Base-by-base conservation (phyloP, 164 flowering plant species). In the Vitis labrusca region DNA sequence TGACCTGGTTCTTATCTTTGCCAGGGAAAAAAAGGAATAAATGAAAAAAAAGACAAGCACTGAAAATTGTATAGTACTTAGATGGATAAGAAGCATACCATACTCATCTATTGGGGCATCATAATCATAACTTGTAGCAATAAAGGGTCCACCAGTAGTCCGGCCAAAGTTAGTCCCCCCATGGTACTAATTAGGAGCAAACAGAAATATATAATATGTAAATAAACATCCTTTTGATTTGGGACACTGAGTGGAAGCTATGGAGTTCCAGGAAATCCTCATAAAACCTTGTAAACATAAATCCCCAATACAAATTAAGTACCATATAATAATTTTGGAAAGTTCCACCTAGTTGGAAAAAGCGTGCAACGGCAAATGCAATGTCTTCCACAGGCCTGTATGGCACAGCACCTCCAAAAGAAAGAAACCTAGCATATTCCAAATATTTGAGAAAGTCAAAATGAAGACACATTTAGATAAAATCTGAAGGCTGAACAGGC, bases 31-130 rank as follows among this genome's bases (percentile, higher is more conserved):
- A 37, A 37, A 37, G 44, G 44, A 37, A 37, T 6, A 6, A 37
- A 37, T 6, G 44, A 37, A 37, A 37, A 23, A 23, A 23, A 23
- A 23, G 27, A 23, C 27, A 16, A 32, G 44, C 44, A 37, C 1
- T 30, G 53, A 19, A 53, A n/a, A 54, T 51, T 56, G 5, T 15
- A 10, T n/a, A 52, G 13, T 2, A 51, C n/a, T 29, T 10, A 71
- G 11, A 23, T 23, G 47, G 56, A 61, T 19, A 1, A n/a, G 61
- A 65, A 66, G 61, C 83, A 58, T 88, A 96, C 99, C 99, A 75
- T 86, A 96, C 77, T 96, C 99, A 81, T 96, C 98, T 53, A 96
- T 70, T 49, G 99, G 99, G 70, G 99, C 99, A 87, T 96, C 99
- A 79, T 93, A 96, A 71, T 96, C 99, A 74, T 96, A 96, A 75